Base-by-base conservation (phyloP, 306 rosid species). In the Canavalia gladiata region DNA sequence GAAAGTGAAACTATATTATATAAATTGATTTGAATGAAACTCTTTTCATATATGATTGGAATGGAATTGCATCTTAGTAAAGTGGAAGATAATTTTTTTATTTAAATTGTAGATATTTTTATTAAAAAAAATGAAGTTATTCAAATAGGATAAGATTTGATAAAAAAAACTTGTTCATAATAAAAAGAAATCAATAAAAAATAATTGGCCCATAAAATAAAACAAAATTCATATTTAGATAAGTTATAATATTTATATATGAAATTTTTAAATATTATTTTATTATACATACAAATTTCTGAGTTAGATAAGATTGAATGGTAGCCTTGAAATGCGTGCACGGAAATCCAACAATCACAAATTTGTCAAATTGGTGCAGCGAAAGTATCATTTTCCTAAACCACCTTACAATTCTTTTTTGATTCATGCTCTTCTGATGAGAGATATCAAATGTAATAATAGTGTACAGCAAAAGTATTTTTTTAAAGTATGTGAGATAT, bases 241-340 rank as follows among this genome's bases (percentile, higher is more conserved):
- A 75, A 75, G 76, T 37, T 37, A 2, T 37, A 37, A 2, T 37
- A 4, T 37, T 37, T 4, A 37, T 37, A 37, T 18, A 18, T 18
- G 0, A 18, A 18, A 18, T 18, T 18, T 18, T 18, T 18, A 18
- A 18, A 18, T 18, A 18, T 37, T 37, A 37, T 37, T 37, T 37
- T 37, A 37, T 4, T 37, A 37, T 37, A 18, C 25, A 18, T 18
- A 18, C 25, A 18, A 18, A 18, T 37, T 37, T 37, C 41, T 37
- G 41, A 5, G 3, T 10, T 77, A 83, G 86, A 85, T 85, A 75
- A 75, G 76, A 45, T 72, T 47, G 74, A 74, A 85, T 43, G 56
- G 70, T 28, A 46, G 76, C 83, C 56, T 85, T 37, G 51, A 81
- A 76, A 84, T 71, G 84, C 88, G 90, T 89, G 90, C 90, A 90